Percentiles rank a stretch among this genome's conserved stretches.
phyloP scores from a whole-genome alignment of 768 basidiomycete genomes.

The Leccinum obscurum region DNA sequence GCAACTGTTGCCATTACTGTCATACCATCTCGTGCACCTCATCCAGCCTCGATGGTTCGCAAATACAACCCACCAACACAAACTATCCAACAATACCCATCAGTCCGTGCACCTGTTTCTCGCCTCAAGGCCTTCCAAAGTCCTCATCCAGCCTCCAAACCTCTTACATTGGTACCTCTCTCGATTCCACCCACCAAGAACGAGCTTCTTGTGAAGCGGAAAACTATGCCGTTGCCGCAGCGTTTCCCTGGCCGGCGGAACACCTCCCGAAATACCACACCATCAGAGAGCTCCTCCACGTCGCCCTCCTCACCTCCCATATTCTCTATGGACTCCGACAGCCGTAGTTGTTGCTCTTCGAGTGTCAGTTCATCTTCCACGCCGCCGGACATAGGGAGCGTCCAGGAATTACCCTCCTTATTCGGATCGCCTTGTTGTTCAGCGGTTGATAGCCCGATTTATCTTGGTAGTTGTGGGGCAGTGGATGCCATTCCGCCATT shows the following conservation, averaged over 20 bases:
- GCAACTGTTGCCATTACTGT: conserved; percentile 21
- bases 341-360: conserved; percentile 4
- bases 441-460: background rate
- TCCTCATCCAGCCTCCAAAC: background rate
- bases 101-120: background rate
- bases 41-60: conserved; percentile 11
- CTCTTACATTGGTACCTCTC: conserved; percentile 12
- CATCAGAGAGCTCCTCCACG: conserved; percentile 10
- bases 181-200: background rate
- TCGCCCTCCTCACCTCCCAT: conserved; percentile 6
- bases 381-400: background rate
- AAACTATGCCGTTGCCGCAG: conserved; percentile 10
- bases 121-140: conserved; percentile 4
- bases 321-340: conserved; percentile 3
- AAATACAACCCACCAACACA: background rate
- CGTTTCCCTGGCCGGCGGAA: conserved; percentile 1
- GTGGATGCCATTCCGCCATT: background rate
- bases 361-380: conserved; percentile 2
- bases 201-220: background rate
- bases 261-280: background rate
- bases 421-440: conserved; percentile 4
- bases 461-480: background rate
- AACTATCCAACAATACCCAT: background rate
- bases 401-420: background rate
- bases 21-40: conserved; percentile 16